A percentile compares a stretch with the other conserved stretches of the same genome.
Evolutionary conservation across 345 rosid genomes (phyloP).

Genomic region (Eucalyptus guilfoylei): DNA sequence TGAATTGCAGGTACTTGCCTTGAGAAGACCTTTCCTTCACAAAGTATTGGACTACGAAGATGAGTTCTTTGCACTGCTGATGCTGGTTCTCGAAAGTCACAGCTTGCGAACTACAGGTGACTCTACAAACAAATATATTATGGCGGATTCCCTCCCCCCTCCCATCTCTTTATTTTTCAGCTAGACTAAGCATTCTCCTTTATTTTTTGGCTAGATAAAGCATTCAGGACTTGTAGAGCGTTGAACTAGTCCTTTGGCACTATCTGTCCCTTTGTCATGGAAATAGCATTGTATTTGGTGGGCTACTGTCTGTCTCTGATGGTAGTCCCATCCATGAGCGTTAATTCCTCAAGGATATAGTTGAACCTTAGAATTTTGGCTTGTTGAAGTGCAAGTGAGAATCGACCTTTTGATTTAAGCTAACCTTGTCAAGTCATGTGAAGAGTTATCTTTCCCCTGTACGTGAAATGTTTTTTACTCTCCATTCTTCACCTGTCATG

Average conservation of each 20-base stretch:
- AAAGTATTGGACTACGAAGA: conserved; percentile 88
- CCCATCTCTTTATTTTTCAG: not conserved
- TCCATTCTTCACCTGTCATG: not conserved
- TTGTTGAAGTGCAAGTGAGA: not conserved
- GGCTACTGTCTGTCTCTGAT: not conserved
- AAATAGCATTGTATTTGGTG: not conserved
- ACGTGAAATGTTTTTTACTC: not conserved
- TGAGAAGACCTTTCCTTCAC: conserved; percentile 86
- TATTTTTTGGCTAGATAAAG: not conserved
- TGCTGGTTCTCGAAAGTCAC: conserved; percentile 87
- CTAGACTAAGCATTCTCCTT: not conserved
- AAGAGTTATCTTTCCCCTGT: not conserved
- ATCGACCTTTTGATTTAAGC: not conserved
- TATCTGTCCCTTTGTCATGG: not conserved
- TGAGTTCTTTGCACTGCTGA: conserved; percentile 82
- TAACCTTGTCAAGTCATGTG: not conserved
- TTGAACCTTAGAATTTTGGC: not conserved
- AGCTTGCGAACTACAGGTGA: conserved; percentile 93
- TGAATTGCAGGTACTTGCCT: conserved; percentile 62
- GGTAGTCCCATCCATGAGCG: not conserved
- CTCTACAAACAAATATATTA: not conserved
- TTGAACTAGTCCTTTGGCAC: not conserved
- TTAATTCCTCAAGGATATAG: not conserved
- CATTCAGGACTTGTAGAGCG: not conserved
- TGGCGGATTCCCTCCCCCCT: not conserved